A percentile compares a stretch with the other conserved stretches of the same genome.
Evolutionary conservation across 352 stramenopile genomes (phyloP).

Genomic region (Phytophthora meadii): DNA sequence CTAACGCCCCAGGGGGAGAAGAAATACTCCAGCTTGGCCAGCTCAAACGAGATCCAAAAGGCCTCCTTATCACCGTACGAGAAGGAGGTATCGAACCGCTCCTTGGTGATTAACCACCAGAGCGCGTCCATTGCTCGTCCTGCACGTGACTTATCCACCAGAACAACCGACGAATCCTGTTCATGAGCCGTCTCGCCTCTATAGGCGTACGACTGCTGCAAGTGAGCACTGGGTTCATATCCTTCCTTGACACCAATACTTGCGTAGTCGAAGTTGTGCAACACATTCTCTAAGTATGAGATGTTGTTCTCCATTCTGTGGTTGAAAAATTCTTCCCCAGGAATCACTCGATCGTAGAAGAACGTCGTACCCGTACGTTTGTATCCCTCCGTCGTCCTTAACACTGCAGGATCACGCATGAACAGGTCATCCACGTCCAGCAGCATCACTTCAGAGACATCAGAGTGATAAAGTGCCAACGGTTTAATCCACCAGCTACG

Average conservation of each 20-base stretch:
- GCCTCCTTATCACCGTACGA: conserved; percentile 60
- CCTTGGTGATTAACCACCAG: conserved; percentile 45
- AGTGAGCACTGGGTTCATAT: conserved; percentile 40
- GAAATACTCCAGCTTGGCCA: conserved; percentile 54
- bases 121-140: conserved; percentile 46
- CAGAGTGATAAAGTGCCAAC: conserved; percentile 57
- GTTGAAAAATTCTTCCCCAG: conserved; percentile 37
- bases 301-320: conserved; percentile 39
- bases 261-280: conserved; percentile 55
- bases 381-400: conserved; percentile 51
- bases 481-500: conserved; percentile 72
- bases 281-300: conserved; percentile 46
- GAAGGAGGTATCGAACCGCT: conserved; percentile 42
- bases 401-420: conserved; percentile 44
- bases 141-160: conserved; percentile 43
- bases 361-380: conserved; percentile 59
- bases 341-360: conserved; percentile 71
- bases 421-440: conserved; percentile 67
- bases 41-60: conserved; percentile 62
- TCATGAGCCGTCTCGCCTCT: conserved; percentile 48
- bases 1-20: conserved; percentile 59
- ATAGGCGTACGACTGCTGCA: conserved; percentile 57
- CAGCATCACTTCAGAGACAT: conserved; percentile 52
- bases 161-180: conserved; percentile 65
- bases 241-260: conserved; percentile 41